Conservation (phyloP, 257 asterid species). For the Salvia miltiorrhiza region DNA sequence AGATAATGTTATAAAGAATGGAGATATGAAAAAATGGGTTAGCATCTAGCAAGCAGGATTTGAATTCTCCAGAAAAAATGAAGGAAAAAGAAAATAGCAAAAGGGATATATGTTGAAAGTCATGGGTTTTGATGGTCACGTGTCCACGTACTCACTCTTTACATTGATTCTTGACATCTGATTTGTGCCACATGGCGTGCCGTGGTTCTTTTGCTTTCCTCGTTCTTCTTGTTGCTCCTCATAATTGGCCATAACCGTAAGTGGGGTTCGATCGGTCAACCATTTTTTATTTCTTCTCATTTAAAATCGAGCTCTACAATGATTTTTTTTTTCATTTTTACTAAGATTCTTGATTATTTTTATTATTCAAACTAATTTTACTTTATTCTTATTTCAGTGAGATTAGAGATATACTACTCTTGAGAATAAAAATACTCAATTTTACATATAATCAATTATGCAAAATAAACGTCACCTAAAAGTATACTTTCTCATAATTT, state of each 20-base stretch:
- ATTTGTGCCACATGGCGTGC: constrained; percentile 2
- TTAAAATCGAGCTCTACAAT: too few species aligned
- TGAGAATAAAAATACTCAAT: too few species aligned
- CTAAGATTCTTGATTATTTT: too few species aligned
- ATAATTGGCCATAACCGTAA: constrained; percentile 23
- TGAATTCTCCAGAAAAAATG: background rate
- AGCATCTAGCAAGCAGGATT: too few species aligned
- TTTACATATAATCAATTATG: too few species aligned
- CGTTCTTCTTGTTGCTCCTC: constrained; percentile 40
- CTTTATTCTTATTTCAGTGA: too few species aligned
- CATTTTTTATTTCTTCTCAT: background rate
- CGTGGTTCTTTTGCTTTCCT: constrained; percentile 28
- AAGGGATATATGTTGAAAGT: constrained; percentile 27
- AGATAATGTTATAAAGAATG: too few species aligned
- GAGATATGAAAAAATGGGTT: too few species aligned
- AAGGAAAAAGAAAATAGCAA: constrained; percentile 4
- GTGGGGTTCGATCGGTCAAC: constrained; percentile 46
- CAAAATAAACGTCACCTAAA: too few species aligned
- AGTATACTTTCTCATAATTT: background rate
- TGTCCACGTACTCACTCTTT: constrained; percentile 29
- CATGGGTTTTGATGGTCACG: constrained; percentile 35
- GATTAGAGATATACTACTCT: too few species aligned
- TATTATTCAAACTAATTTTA: too few species aligned
- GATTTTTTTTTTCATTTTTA: too few species aligned
- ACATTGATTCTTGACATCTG: constrained; percentile 18